Conservation (phyloP, 352 stramenopile genomes). For the Pythium diclinum region DNA sequence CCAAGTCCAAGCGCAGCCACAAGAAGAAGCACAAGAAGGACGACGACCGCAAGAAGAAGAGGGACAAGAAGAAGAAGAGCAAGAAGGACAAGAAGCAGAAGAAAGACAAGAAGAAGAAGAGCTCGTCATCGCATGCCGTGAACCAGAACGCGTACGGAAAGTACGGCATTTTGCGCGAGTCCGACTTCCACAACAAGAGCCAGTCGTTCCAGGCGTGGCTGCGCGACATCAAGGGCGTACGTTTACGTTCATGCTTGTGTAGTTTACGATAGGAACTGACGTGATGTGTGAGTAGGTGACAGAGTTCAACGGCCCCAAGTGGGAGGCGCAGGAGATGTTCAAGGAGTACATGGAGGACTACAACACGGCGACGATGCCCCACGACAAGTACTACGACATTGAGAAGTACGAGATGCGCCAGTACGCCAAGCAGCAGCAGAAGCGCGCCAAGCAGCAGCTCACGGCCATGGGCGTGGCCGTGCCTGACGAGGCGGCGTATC, state of each 20-base stretch:
- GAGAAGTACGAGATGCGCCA: constrained; percentile 96
- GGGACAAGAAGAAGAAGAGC: constrained; percentile 23
- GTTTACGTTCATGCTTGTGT: background rate
- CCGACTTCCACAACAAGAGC: constrained; percentile 89
- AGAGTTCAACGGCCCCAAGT: constrained; percentile 85
- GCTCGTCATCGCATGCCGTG: constrained; percentile 39
- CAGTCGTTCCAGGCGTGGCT: constrained; percentile 95
- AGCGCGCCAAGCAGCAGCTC: constrained; percentile 30
- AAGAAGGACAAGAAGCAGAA: constrained; percentile 25
- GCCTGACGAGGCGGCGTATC: constrained; percentile 62
- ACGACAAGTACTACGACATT: constrained; percentile 98
- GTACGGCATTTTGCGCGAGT: constrained; percentile 94
- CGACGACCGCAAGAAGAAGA: constrained; percentile 17
- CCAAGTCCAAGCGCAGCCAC: constrained; percentile 20
- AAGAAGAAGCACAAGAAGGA: constrained; percentile 24
- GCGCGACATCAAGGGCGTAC: constrained; percentile 90
- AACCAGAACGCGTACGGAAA: constrained; percentile 94
- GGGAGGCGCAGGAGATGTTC: constrained; percentile 89
- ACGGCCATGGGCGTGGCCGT: background rate
- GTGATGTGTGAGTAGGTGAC: constrained; percentile 34
- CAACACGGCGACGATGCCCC: constrained; percentile 96
- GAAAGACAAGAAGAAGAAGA: constrained; percentile 23
- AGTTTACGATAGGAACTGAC: background rate
- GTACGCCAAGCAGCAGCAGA: constrained; percentile 84
- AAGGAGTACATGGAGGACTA: constrained; percentile 96